Evolutionary conservation across 1,284 basidiomycete species (phyloP), one percentile per base, ranked within the genome.

Genomic region (Neolentinus lepideus): DNA sequence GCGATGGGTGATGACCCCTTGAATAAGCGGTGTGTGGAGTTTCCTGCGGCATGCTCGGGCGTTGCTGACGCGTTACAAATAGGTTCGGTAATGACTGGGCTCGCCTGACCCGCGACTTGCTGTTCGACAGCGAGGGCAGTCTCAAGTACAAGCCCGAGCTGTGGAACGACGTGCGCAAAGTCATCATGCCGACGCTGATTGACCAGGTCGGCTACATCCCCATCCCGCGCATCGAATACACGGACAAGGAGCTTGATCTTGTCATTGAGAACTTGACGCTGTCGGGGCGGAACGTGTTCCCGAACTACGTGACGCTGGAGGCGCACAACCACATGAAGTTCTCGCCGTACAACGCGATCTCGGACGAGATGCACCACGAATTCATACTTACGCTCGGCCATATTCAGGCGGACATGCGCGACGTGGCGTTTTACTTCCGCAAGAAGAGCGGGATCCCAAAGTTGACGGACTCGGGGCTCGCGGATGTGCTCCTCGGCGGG

Each of bases 261-360:
- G 91, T 97, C 57, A 84, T 98, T 58, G 95, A 98, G 79, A 96
- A 98, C 71, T 79, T 98, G 29, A 88, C 92, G 2, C 79, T 98
- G 19, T 89, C 92, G 59, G 90, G 91, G 26, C 83, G 85, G 57
- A 92, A 93, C 69, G 69, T 92, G 3, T 84, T 92, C 73, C 90
- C 88, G 2, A 91, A 92, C 74, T 69, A 94, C 62, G 77, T 97
- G 61, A 79, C 83, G 51, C 62, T 97, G 60, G 90, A 96, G 61
- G 84, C 87, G 21, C 83, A 89, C 68, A 96, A 96, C 76, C 86
- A 79, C 63, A 76, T 93, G 71, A 88, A 88, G 69, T 90, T 96
- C 70, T 84, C 79, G 27, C 92, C 92, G 0, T 93, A 93, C 75
- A 67, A 74, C 45, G 62, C 67, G n/a, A 78, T 79, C 67, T 64